Evolutionary conservation across 495 filamentous ascomycete genomes (phyloP), one percentile per base, ranked within the genome.

Genomic region (Daldinia caldariorum): DNA sequence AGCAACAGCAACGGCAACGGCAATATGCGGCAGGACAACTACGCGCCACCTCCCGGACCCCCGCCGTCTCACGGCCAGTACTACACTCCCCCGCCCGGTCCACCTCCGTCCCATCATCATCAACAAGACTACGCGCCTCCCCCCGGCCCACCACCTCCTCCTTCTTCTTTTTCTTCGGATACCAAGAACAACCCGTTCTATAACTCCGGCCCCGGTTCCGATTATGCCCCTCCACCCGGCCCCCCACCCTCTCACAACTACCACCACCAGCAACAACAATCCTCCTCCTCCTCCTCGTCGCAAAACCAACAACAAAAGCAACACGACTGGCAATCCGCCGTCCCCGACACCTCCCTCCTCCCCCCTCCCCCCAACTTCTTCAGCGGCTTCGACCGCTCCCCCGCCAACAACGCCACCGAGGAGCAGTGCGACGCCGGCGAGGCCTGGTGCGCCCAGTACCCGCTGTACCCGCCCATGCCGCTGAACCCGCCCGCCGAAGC

Each of bases 281-380:
- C n/a, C n/a, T n/a, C n/a, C n/a, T n/a, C 26, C 3, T 3, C 26
- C 26, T 26, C 26, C 1, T 26, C 26, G 3, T 26, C 26, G 26
- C 26, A 26, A 26, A 26, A 26, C 1, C 4, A 47, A 77, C 22
- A 53, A 70, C 31, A 51, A 14, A 4, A 57, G 35, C 72, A 63
- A 68, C 73, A 96, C 75, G 91, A 94, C 82, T 96, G 93, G 93
- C 84, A 90, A 71, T 83, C 87, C 29, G 84, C 88, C 5, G 88
- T 96, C 10, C 92, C 91, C 3, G 93, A 97, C 77, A 95, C 87
- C 29, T 80, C 92, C 0, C 84, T 89, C 38, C 89, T 97, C 55
- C 93, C 93, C 0, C 94, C 94, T 1, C 93, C 94, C 0, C 94
- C 94, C 2, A 80, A 84, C 49, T 79, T 94, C 65, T 85, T 85